Evolutionary conservation across 257 asterid species (phyloP), one percentile per base, ranked within the genome.

Genomic region (Plectranthus barbatus): DNA sequence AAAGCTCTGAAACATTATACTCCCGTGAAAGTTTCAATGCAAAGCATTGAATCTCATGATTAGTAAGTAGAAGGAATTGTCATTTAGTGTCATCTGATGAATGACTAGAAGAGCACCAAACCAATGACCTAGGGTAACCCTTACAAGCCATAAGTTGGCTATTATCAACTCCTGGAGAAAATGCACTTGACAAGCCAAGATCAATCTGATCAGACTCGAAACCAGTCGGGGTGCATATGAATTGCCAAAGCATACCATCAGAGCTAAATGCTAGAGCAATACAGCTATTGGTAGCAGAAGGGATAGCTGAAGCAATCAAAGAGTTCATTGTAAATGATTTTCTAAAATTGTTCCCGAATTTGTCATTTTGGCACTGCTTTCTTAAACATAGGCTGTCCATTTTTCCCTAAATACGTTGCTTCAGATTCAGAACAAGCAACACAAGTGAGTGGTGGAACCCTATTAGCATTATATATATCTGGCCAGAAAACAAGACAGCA

Each of bases 101-200:
- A 51, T 50, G 73, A 72, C 72, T 52, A 61, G 54, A 71, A 52
- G 84, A 75, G 64, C 81, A 90, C 99, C 99, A 92, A 64, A 80
- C 73, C 74, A 89, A 76, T 60, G 96, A 85, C 83, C 95, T 89
- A 5, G 95, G 91, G 65, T 89, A 92, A 36, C 95, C 93, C 83
- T 87, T 83, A 66, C 79, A 73, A 59, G 80, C 83, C 68, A 68
- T 76, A 64, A 56, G 72, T 39, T 81, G 80, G 44, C 74, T 57
- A 66, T 56, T 67, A 54, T 81, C 90, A 78, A 61, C 66, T n/a
- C n/a, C n/a, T 55, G 61, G 77, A 68, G 70, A 62, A 56, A 24
- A 39, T 60, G 68, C 52, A 69, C 76, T 67, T 56, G 63, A 8
- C 59, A 73, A 64, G 67, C 68, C 76, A 67, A 37, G 67, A 58